Base-by-base conservation (phyloP, 495 filamentous ascomycete species). In the Polyplosphaeria fusca region DNA sequence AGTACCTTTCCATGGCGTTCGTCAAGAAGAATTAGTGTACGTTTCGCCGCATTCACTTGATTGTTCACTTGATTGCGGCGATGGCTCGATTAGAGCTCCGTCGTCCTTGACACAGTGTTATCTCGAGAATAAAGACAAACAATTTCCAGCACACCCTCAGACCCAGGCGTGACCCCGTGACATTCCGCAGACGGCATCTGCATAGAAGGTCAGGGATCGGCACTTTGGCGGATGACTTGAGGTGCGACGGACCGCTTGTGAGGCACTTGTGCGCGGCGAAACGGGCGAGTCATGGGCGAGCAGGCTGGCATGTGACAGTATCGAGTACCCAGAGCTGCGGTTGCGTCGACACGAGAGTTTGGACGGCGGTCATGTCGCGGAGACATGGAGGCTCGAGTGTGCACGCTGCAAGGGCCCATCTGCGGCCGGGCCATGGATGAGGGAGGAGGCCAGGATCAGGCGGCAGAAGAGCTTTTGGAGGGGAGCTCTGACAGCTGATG, bases 161-260 rank as follows among this genome's bases (percentile, higher is more conserved):
- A n/a, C n/a, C n/a, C n/a, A n/a, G n/a, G n/a, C n/a, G n/a, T 35
- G 30, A 12, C 24, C 55, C 23, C 50, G 44, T 61, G 58, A 61
- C 44, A 13, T 55, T 61, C 50, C 45, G 51, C 55, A 61, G 50
- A 61, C 45, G 44, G 50, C 35, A 49, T 35, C 30, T n/a, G 30
- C 19, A 35, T 53, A 26, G n/a, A n/a, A n/a, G n/a, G n/a, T n/a
- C 40, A 61, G 51, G 58, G 58, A 55, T 55, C 58, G 52, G 58
- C 58, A 50, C 24, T 61, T 45, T 37, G 22, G n/a, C 48, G 44
- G 28, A 40, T 59, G 55, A 59, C 47, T 59, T 23, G 24, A 28
- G 11, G 49, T 48, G 57, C 50, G 20, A 50, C 44, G 46, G 50
- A 55, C 57, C 49, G 50, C 58, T 37, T 26, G 25, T 37, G 25